phyloP scores from a whole-genome alignment of 805 yeast genomes.

The Candida coquimbonensis region DNA sequence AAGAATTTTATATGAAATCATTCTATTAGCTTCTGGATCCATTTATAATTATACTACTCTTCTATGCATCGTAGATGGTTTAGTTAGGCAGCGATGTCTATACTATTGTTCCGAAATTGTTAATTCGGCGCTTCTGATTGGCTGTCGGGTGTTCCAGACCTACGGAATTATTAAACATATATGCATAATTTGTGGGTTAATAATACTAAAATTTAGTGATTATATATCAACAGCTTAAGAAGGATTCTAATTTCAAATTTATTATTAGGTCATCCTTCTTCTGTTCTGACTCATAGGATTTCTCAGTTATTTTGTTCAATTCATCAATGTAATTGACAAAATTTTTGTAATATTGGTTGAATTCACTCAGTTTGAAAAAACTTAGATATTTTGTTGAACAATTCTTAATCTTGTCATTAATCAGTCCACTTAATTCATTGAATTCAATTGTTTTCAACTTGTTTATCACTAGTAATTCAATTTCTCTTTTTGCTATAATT shows the following conservation, averaged over 20 bases:
- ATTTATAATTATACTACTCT: too few relatives aligned
- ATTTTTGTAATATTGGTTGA: constrained; percentile 16
- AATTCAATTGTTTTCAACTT: constrained; percentile 14
- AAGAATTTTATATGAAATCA: background rate
- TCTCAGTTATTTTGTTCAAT: constrained; percentile 5
- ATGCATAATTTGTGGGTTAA: too few relatives aligned
- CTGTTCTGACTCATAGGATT: too few relatives aligned
- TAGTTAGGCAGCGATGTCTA: too few relatives aligned
- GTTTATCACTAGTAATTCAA: constrained; percentile 23
- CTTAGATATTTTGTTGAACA: constrained; percentile 18
- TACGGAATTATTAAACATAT: background rate
- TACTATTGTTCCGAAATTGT: background rate
- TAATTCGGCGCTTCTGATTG: constrained; percentile 5
- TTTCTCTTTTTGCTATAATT: constrained; percentile 27
- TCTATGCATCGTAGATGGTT: too few relatives aligned
- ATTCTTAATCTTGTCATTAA: constrained; percentile 17
- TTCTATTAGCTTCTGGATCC: too few relatives aligned
- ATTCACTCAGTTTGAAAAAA: constrained; percentile 15
- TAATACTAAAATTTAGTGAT: too few relatives aligned
- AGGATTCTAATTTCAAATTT: background rate
- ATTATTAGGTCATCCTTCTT: background rate
- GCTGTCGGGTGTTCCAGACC: background rate
- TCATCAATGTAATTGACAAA: constrained; percentile 20
- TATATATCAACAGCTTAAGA: too few relatives aligned
- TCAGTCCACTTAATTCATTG: constrained; percentile 10